A percentile compares a stretch with the other conserved stretches of the same genome.
These are phyloP conservation scores for Penicillium macrosclerotiorum DNA, from an alignment of 495 filamentous ascomycete genomes.

Conservation along the genomic window DNA sequence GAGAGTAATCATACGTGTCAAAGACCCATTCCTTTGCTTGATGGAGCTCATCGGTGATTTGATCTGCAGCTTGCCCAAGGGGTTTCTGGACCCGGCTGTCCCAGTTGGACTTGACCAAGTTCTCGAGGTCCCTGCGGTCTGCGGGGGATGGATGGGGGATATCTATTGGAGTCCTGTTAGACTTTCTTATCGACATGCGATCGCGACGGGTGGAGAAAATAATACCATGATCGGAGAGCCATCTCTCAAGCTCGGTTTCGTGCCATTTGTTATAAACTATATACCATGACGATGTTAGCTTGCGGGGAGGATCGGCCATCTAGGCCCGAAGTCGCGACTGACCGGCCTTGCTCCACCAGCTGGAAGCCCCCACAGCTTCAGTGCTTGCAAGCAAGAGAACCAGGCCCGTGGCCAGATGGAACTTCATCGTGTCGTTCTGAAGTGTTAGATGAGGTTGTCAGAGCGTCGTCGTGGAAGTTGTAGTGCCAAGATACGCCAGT, in stretches of 20 bases:
- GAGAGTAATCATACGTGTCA: constrained; percentile 73
- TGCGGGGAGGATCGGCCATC: neutral
- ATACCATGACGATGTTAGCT: constrained; percentile 13
- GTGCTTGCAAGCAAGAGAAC: constrained; percentile 66
- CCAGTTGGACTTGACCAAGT: constrained; percentile 87
- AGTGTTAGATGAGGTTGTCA: neutral
- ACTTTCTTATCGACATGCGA: constrained; percentile 1
- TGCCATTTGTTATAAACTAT: constrained; percentile 98
- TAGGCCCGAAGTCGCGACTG: constrained; percentile 27
- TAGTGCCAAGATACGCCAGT: constrained; percentile 1
- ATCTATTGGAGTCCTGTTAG: constrained; percentile 42
- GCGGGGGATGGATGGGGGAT: constrained; percentile 80
- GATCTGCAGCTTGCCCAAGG: constrained; percentile 76
- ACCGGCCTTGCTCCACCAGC: constrained; percentile 85
- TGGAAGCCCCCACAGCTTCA: constrained; percentile 64
- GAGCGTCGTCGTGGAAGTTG: constrained; percentile 4
- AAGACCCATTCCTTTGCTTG: constrained; percentile 89
- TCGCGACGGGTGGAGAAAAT: neutral
- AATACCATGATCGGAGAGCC: constrained; percentile 81
- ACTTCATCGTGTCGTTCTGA: constrained; percentile 60
- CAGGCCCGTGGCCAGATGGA: constrained; percentile 63
- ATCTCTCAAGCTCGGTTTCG: constrained; percentile 93
- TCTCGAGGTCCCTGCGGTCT: constrained; percentile 84
- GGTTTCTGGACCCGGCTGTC: constrained; percentile 61
- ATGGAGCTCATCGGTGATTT: constrained; percentile 64